Evolutionary conservation across 441 rosid species (phyloP).

Genomic region (Kokia cookei): DNA sequence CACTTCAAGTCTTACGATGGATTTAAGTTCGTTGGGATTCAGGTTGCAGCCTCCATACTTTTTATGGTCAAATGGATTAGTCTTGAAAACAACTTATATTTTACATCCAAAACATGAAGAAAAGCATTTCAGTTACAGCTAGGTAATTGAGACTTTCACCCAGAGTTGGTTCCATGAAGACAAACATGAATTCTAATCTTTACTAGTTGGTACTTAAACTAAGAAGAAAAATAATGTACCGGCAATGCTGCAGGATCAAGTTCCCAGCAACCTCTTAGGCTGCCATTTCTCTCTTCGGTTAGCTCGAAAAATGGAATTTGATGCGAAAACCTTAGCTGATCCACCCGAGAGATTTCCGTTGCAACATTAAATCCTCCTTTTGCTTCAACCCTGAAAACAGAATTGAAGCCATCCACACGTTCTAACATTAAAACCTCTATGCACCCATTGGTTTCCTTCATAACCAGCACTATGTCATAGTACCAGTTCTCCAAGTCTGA

Average conservation of each 20-base stretch:
- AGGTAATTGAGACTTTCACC: background rate
- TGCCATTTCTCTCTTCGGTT: slow-evolving; percentile 50
- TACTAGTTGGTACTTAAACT: background rate
- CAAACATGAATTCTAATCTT: background rate
- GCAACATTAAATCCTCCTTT: slow-evolving; percentile 23
- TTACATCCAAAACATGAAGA: too few relatives aligned
- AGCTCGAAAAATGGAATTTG: slow-evolving; percentile 59
- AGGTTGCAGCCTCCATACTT: too few relatives aligned
- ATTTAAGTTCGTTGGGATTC: too few relatives aligned
- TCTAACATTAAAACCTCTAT: slow-evolving; percentile 49
- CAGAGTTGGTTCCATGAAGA: too few relatives aligned
- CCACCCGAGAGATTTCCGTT: slow-evolving; percentile 21
- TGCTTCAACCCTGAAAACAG: slow-evolving; percentile 45
- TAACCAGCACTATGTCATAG: slow-evolving; percentile 63
- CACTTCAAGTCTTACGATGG: too few relatives aligned
- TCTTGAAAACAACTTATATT: too few relatives aligned
- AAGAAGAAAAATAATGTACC: slow-evolving; percentile 15
- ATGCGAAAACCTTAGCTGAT: slow-evolving; percentile 76
- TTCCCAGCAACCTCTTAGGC: slow-evolving; percentile 66
- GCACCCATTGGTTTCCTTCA: background rate
- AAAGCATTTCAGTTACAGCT: background rate
- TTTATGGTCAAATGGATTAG: too few relatives aligned
- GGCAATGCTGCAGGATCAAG: slow-evolving; percentile 68
- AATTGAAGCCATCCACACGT: slow-evolving; percentile 39
- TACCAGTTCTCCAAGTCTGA: slow-evolving; percentile 47